These are phyloP conservation scores for Penicillium herquei DNA, from an alignment of 495 filamentous ascomycete genomes.

Conservation along the genomic window DNA sequence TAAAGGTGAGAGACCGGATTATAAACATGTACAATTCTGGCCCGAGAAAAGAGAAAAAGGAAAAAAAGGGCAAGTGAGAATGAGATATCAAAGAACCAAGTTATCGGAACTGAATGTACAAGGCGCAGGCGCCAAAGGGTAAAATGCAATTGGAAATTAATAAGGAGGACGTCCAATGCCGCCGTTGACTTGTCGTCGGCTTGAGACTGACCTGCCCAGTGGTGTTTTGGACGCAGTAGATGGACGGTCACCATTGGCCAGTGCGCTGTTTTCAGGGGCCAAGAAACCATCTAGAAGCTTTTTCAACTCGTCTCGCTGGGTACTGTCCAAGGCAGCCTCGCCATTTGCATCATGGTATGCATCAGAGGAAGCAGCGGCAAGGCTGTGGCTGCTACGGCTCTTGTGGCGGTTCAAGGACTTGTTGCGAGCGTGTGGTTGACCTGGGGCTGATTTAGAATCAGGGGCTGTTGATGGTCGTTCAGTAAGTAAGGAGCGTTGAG, in stretches of 20 bases:
- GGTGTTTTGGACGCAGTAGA: constrained; percentile 9
- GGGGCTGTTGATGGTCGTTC: constrained; percentile 41
- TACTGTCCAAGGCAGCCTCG: constrained; percentile 13
- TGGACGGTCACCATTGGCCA: constrained; percentile 21
- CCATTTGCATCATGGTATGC: constrained; percentile 12
- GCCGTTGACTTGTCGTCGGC: constrained; percentile 29
- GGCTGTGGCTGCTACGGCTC: constrained; percentile 38
- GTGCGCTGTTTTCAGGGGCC: constrained; percentile 17
- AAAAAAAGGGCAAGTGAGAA: neutral
- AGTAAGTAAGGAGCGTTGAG: constrained; percentile 34
- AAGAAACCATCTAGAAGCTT: constrained; percentile 41
- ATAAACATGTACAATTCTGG: constrained; percentile 21
- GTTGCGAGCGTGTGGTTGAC: constrained; percentile 10
- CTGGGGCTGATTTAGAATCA: constrained; percentile 20
- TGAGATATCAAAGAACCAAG: constrained; percentile 6
- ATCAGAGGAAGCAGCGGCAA: constrained; percentile 22
- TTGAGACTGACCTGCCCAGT: constrained; percentile 16
- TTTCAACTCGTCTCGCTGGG: constrained; percentile 33
- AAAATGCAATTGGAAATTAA: constrained; percentile 16
- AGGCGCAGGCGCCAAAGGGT: constrained; percentile 1
- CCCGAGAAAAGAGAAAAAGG: constrained; percentile 1
- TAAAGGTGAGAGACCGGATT: constrained; percentile 6
- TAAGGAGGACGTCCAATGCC: constrained; percentile 47
- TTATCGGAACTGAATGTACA: constrained; percentile 18
- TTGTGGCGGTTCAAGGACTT: constrained; percentile 34